Conservation (phyloP, 257 asterid species). For the Leonotis leonurus region DNA sequence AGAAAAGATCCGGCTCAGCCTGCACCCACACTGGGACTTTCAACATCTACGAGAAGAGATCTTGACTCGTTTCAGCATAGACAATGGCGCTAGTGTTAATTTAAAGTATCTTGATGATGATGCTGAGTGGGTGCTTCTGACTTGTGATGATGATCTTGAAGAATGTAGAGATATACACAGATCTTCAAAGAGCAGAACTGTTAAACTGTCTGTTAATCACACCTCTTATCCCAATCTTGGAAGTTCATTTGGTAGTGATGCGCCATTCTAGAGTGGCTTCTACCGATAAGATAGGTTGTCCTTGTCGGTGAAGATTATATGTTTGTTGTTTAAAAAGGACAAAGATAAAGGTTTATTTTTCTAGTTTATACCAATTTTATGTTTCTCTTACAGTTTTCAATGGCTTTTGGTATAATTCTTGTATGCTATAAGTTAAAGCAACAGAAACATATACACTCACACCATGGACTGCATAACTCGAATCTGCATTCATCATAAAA, state of each 20-base stretch:
- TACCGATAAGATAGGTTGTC: not conserved
- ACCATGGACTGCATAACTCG: not conserved
- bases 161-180: conserved; percentile 67
- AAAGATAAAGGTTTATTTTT: too few relatives aligned
- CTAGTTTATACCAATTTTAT: too few relatives aligned
- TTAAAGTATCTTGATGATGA: conserved; percentile 74
- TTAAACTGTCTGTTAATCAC: conserved; percentile 44
- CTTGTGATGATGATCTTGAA: conserved; percentile 83
- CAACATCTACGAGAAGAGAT: conserved; percentile 43
- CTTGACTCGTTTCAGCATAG: conserved; percentile 50
- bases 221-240: conserved; percentile 35
- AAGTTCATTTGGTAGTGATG: conserved; percentile 52
- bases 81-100: conserved; percentile 29
- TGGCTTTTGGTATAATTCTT: not conserved
- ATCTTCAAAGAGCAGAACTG: conserved; percentile 37
- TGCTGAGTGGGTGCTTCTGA: conserved; percentile 72
- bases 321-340: not conserved
- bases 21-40: conserved; percentile 52
- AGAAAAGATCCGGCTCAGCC: conserved; percentile 59
- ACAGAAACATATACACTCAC: too few relatives aligned
- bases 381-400: not conserved
- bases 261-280: conserved; percentile 28
- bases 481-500: not conserved
- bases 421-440: too few relatives aligned
- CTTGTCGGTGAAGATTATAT: not conserved